Percentiles rank a stretch among this genome's conserved stretches.
phyloP scores from a whole-genome alignment of 2,329 filamentous ascomycete genomes.

The Thielaviopsis populi region DNA sequence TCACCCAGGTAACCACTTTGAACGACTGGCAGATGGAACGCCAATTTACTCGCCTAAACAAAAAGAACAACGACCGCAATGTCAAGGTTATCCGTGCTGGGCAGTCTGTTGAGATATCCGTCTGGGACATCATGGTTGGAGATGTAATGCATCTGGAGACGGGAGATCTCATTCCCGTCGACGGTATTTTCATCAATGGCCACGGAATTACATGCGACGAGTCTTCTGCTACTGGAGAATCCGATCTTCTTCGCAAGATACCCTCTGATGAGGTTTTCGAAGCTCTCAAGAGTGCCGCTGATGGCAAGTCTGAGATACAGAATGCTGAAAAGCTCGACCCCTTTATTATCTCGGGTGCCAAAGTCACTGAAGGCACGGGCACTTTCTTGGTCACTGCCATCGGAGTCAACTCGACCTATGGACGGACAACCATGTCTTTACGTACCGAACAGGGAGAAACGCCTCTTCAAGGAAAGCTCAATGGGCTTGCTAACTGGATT shows the following conservation, averaged over 20 bases:
- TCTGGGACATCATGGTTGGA: conserved; percentile 53
- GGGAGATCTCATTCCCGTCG: conserved; percentile 55
- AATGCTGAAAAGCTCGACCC: conserved; percentile 35
- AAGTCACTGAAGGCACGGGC: conserved; percentile 38
- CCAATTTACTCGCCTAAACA: conserved; percentile 48
- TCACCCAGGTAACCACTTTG: conserved; percentile 24
- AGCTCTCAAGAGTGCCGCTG: conserved; percentile 28
- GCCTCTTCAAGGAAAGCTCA: conserved; percentile 40
- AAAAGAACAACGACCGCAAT: conserved; percentile 48
- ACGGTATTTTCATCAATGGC: conserved; percentile 50
- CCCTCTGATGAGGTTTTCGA: conserved; percentile 42
- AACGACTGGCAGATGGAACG: conserved; percentile 57
- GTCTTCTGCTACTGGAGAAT: conserved; percentile 59
- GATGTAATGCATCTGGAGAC: conserved; percentile 55
- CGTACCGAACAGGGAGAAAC: conserved; percentile 37
- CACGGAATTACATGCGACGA: conserved; percentile 49
- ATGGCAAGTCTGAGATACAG: conserved; percentile 24
- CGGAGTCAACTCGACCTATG: conserved; percentile 39
- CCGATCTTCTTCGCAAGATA: conserved; percentile 55
- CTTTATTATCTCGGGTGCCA: conserved; percentile 45
- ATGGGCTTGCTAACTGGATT: conserved; percentile 24
- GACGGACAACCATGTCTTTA: conserved; percentile 41
- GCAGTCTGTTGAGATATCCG: conserved; percentile 45
- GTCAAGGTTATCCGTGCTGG: conserved; percentile 55
- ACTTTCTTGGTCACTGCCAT: conserved; percentile 41